A percentile compares a stretch with the other conserved stretches of the same genome.
Evolutionary conservation across 805 yeast genomes (phyloP).

Genomic region (Saccharomyces eubayanus): DNA sequence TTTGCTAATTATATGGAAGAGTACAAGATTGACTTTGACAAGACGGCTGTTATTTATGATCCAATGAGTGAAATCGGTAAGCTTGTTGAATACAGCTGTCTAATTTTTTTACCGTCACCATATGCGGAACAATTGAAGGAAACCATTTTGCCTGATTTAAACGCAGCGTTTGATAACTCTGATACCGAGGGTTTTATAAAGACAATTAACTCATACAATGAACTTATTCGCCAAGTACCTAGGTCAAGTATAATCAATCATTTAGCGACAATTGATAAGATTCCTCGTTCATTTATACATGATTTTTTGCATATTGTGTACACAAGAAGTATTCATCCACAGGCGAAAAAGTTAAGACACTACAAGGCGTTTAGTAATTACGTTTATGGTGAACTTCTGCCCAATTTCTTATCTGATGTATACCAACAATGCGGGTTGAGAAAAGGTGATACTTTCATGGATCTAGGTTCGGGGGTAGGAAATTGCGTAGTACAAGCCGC

Average conservation of each 20-base stretch:
- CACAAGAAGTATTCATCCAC: slow-evolving; percentile 70
- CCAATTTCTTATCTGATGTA: slow-evolving; percentile 61
- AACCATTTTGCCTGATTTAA: slow-evolving; percentile 15
- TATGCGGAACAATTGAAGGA: slow-evolving; percentile 6
- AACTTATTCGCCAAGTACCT: slow-evolving; percentile 32
- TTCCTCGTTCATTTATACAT: slow-evolving; percentile 44
- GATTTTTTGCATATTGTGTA: slow-evolving; percentile 68
- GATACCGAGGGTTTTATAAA: slow-evolving; percentile 27
- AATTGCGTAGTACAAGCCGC: slow-evolving; percentile 88
- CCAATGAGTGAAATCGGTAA: slow-evolving; percentile 31
- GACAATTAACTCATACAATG: slow-evolving; percentile 39
- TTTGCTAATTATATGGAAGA: slow-evolving; percentile 20
- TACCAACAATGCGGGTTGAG: slow-evolving; percentile 50
- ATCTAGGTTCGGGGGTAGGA: slow-evolving; percentile 91
- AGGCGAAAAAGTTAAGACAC: slow-evolving; percentile 49
- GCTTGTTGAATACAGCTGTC: slow-evolving; percentile 21
- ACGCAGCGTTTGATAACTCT: slow-evolving; percentile 18
- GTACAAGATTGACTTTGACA: slow-evolving; percentile 18
- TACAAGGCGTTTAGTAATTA: slow-evolving; percentile 84
- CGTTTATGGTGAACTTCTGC: slow-evolving; percentile 86
- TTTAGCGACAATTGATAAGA: slow-evolving; percentile 25
- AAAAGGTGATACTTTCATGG: slow-evolving; percentile 58
- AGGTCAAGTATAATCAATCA: slow-evolving; percentile 26
- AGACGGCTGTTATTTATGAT: slow-evolving; percentile 13
- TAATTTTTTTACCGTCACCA: slow-evolving; percentile 19